Evolutionary conservation across 495 filamentous ascomycete species (phyloP).

Genomic region (Penicillium mononematosum): DNA sequence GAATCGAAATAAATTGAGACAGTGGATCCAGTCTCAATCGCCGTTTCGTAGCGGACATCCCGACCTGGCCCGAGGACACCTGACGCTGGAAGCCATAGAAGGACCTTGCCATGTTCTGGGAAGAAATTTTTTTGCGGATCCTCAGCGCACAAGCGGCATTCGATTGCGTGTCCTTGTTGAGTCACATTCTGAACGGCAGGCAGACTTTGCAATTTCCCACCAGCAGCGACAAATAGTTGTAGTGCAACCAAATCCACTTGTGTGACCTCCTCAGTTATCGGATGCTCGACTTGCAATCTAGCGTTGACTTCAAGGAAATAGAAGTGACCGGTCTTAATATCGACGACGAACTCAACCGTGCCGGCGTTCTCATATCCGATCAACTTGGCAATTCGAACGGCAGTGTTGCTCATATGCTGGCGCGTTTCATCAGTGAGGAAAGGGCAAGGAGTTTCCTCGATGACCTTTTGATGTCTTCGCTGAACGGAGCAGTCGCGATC

Average conservation of each 20-base stretch:
- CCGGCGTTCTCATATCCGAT: slow-evolving; percentile 86
- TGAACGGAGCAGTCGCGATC: slow-evolving; percentile 81
- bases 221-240: slow-evolving; percentile 80
- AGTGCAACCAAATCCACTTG: slow-evolving; percentile 84
- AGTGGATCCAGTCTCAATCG: slow-evolving; percentile 75
- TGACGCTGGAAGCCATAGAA: slow-evolving; percentile 46
- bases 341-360: slow-evolving; percentile 93
- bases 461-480: slow-evolving; percentile 85
- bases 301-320: slow-evolving; percentile 99
- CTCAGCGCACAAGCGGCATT: slow-evolving; percentile 87
- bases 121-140: slow-evolving; percentile 78
- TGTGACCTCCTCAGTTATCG: slow-evolving; percentile 85
- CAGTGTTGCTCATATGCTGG: slow-evolving; percentile 76
- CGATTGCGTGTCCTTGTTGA: slow-evolving; percentile 72
- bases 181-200: slow-evolving; percentile 66
- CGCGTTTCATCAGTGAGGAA: slow-evolving; percentile 66
- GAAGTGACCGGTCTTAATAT: slow-evolving; percentile 76
- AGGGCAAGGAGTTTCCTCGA: slow-evolving; percentile 86
- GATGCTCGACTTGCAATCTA: slow-evolving; percentile 87
- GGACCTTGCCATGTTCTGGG: slow-evolving; percentile 75
- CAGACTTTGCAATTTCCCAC: slow-evolving; percentile 64
- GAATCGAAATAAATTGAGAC: slow-evolving; percentile 86
- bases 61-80: slow-evolving; percentile 56
- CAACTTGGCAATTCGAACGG: slow-evolving; percentile 68
- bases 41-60: slow-evolving; percentile 78